Conservation (phyloP, 2,329 filamentous ascomycete species). For the Pseudogymnoascus sp. region DNA sequence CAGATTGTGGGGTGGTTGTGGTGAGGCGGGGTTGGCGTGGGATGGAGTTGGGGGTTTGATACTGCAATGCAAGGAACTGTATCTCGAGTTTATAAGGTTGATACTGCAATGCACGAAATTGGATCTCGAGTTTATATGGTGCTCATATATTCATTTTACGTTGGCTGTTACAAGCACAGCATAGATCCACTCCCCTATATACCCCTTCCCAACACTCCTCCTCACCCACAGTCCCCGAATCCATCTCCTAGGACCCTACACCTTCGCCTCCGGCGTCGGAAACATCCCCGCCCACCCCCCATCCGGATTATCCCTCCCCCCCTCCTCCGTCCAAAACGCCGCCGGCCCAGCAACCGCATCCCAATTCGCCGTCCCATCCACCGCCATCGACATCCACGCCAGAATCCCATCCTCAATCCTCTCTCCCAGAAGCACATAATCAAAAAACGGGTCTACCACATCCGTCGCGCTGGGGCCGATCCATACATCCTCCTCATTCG, state of each 20-base stretch:
- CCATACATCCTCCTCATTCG: constrained; percentile 39
- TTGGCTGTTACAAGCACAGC: background rate
- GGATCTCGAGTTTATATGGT: background rate
- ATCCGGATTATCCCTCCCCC: constrained; percentile 12
- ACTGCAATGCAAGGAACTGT: background rate
- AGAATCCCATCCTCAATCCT: constrained; percentile 38
- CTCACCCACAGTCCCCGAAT: background rate
- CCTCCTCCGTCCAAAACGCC: constrained; percentile 15
- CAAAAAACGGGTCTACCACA: constrained; percentile 42
- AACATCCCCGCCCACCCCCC: background rate
- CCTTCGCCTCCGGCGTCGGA: background rate
- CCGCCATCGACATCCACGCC: constrained; percentile 41
- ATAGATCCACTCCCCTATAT: background rate
- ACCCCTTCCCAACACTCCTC: background rate
- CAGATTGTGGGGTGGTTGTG: background rate
- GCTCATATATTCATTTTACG: background rate
- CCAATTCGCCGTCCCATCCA: constrained; percentile 30
- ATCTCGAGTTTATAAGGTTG: background rate
- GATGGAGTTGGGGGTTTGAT: background rate
- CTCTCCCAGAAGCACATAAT: constrained; percentile 46
- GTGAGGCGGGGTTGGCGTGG: background rate
- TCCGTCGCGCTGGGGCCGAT: constrained; percentile 38
- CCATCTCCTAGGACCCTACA: background rate
- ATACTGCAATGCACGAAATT: background rate
- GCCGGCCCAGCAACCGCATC: constrained; percentile 15